Percentiles rank a stretch among this genome's conserved stretches.
These are phyloP conservation scores for Diaporthe nobilis DNA, from an alignment of 2,329 filamentous ascomycete genomes.

Conservation along the genomic window DNA sequence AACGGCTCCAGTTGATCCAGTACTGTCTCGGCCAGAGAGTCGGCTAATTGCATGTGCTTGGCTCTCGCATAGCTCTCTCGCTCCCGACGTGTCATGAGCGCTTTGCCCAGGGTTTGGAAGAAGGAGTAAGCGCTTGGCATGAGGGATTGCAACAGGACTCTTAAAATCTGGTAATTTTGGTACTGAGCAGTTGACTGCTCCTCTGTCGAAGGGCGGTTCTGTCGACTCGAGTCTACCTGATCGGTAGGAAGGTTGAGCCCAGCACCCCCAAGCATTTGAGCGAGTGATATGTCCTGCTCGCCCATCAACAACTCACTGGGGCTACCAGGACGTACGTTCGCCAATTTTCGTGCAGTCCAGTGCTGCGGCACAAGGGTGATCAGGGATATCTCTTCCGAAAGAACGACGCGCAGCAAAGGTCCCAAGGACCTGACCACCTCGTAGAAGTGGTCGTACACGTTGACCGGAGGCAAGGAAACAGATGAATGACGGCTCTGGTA, in stretches of 20 bases:
- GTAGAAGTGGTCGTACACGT: conserved; percentile 87
- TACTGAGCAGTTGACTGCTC: conserved; percentile 57
- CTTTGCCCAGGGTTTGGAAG: conserved; percentile 87
- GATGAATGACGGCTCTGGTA: conserved; percentile 75
- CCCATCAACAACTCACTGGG: conserved; percentile 33
- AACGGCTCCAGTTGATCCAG: conserved; percentile 74
- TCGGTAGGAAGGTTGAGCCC: conserved; percentile 6
- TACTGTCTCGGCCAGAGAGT: conserved; percentile 79
- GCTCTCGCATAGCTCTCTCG: conserved; percentile 72
- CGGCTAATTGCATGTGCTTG: conserved; percentile 69
- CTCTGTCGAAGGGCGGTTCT: conserved; percentile 43
- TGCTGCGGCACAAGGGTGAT: conserved; percentile 80
- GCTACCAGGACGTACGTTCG: conserved; percentile 36
- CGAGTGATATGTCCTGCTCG: conserved; percentile 33
- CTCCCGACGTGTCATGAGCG: conserved; percentile 81
- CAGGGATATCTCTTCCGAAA: conserved; percentile 88
- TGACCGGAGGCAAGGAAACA: conserved; percentile 80
- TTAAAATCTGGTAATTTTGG: conserved; percentile 83
- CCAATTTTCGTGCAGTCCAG: conserved; percentile 64
- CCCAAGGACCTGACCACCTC: conserved; percentile 82
- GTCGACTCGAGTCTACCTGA: conserved; percentile 33
- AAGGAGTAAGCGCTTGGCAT: conserved; percentile 86
- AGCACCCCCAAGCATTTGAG: conserved; percentile 35
- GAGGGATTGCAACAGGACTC: conserved; percentile 82
- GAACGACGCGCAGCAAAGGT: conserved; percentile 81